Base-by-base conservation (phyloP, 805 yeast genomes). In the Sugiyamaella smithiae region DNA sequence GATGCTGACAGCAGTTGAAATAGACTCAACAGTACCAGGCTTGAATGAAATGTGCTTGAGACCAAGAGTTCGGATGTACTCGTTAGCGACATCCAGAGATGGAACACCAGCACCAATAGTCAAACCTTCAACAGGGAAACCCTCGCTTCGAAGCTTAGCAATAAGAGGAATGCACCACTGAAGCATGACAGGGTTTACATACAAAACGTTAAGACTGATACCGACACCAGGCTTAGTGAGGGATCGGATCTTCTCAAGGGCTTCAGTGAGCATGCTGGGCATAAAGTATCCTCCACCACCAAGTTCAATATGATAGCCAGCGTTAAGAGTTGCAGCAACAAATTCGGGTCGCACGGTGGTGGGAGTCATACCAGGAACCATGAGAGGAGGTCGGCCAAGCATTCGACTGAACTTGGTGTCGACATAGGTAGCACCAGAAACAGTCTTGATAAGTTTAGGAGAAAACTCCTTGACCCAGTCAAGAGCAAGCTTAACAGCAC, bases 101-200 rank as follows among this genome's bases (percentile, higher is more conserved):
- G 99, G 99, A 56, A 93, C 99, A 79, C 99, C 99, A 46, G 99
- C 99, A 76, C 99, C 99, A 64, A 93, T 90, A 45, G 99, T 82
- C 69, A 93, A 71, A 48, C 96, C 89, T 72, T 93, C 97, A 60
- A 93, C 84, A 58, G 99, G 99, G 79, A 84, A 89, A 42, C 98
- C 98, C 64, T 79, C 82, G 58, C 81, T 84, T 73, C 99, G 83
- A 68, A 93, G 78, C 55, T 82, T 85, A 68, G 82, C 87, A 67
- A 93, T 84, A 73, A 93, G 78, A 50, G 99, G 99, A 67, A 93
- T 89, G 73, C 96, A 96, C 99, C 99, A 93, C 73, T 89, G 97
- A 66, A 93, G 77, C 95, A 90, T 87, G 70, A 91, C 81, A 66
- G 99, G 99, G 72, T 85, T 90, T 59, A 93, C 99, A 64, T 93